Conservation (phyloP, 305 asterid genomes). For the Plantago lanceolata region DNA sequence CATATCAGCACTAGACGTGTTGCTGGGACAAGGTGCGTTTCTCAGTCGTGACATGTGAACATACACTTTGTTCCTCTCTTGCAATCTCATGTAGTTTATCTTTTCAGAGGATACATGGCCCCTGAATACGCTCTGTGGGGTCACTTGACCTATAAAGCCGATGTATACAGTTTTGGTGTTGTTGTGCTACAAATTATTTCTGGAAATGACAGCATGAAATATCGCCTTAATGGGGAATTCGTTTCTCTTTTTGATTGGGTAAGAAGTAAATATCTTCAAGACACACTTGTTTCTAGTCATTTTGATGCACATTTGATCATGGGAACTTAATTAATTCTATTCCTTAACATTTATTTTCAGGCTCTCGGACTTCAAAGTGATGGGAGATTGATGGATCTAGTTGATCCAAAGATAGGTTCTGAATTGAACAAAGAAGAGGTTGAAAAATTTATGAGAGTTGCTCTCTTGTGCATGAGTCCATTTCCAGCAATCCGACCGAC, state of each 20-base stretch:
- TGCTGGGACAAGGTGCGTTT: conserved; percentile 54
- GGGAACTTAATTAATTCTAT: background rate
- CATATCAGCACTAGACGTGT: conserved; percentile 43
- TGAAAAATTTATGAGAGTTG: conserved; percentile 51
- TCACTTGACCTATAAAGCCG: conserved; percentile 48
- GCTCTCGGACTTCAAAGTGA: conserved; percentile 86
- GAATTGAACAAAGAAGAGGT: conserved; percentile 55
- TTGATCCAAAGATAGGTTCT: conserved; percentile 66
- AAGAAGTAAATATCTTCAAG: conserved; percentile 5
- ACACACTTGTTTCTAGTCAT: background rate
- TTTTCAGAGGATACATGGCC: conserved; percentile 50
- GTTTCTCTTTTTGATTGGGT: conserved; percentile 56
- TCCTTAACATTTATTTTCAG: conserved; percentile 24
- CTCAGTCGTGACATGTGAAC: background rate
- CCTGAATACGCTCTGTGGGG: conserved; percentile 69
- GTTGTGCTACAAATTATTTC: conserved; percentile 45
- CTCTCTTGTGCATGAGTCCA: conserved; percentile 70
- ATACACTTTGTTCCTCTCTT: background rate
- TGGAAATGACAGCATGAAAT: conserved; percentile 48
- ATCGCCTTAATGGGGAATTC: conserved; percentile 35
- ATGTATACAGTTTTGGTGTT: conserved; percentile 51
- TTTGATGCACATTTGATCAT: background rate
- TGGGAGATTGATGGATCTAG: conserved; percentile 75
- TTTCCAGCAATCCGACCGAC: conserved; percentile 80
- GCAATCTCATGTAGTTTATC: background rate